Evolutionary conservation across 805 yeast species (phyloP).

Genomic region (Starmerella etchellsii): DNA sequence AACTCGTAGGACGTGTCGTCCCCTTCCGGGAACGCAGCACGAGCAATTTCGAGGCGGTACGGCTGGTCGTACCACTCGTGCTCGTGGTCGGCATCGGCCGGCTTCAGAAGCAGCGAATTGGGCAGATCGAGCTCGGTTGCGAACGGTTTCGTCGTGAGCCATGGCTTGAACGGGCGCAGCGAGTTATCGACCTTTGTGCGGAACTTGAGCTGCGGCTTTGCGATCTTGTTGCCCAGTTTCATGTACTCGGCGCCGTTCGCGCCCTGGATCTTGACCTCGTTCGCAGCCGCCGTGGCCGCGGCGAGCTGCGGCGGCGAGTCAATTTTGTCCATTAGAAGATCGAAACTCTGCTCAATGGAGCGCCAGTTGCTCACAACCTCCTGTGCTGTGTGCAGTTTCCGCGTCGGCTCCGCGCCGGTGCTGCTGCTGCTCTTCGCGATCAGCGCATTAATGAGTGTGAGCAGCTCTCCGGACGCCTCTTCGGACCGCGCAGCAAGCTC

Average conservation of each 20-base stretch:
- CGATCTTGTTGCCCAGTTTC: slow-evolving; percentile 22
- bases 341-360: slow-evolving; percentile 47
- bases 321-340: slow-evolving; percentile 58
- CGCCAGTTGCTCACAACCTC: slow-evolving; percentile 46
- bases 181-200: slow-evolving; percentile 48
- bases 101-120: slow-evolving; percentile 34
- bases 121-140: slow-evolving; percentile 40
- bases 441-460: slow-evolving; percentile 23
- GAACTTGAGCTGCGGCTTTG: slow-evolving; percentile 33
- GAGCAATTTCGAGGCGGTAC: slow-evolving; percentile 58
- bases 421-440: slow-evolving; percentile 17
- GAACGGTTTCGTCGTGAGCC: slow-evolving; percentile 59
- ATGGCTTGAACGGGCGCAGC: slow-evolving; percentile 69
- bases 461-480: slow-evolving; percentile 24
- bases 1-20: background rate
- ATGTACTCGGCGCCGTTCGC: slow-evolving; percentile 3
- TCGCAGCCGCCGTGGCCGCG: background rate
- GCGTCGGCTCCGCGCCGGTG: slow-evolving; percentile 20
- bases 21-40: slow-evolving; percentile 47
- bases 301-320: slow-evolving; percentile 30
- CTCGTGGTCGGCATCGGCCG: slow-evolving; percentile 30
- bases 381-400: slow-evolving; percentile 32
- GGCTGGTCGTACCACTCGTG: slow-evolving; percentile 64
- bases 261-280: background rate
- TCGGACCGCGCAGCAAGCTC: slow-evolving; percentile 33